Conservation (phyloP, 179 eudicot genomes). For the Carnegiea gigantea region DNA sequence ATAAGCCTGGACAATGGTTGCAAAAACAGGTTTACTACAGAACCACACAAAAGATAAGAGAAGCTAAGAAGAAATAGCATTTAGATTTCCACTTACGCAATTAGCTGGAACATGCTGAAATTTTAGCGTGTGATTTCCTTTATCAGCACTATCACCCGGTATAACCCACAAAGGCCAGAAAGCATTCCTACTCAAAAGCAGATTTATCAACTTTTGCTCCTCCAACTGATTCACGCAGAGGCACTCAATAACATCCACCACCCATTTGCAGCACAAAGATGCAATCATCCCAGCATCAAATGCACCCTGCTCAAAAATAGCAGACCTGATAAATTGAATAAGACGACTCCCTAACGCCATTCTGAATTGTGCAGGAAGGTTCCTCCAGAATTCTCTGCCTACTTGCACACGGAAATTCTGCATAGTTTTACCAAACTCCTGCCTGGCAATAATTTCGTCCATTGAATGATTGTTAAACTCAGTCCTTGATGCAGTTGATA, state of each 20-base stretch:
- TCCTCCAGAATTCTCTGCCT: constrained; percentile 38
- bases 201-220: constrained; percentile 72
- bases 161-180: constrained; percentile 69
- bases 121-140: constrained; percentile 38
- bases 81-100: constrained; percentile 46
- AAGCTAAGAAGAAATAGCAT: background rate
- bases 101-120: constrained; percentile 31
- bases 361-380: constrained; percentile 42
- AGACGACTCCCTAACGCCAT: constrained; percentile 41
- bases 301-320: constrained; percentile 46
- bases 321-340: constrained; percentile 55
- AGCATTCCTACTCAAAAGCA: constrained; percentile 55
- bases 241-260: constrained; percentile 56
- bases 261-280: constrained; percentile 64
- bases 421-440: constrained; percentile 51
- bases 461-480: constrained; percentile 33
- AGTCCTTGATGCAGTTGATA: constrained; percentile 36
- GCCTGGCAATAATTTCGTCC: constrained; percentile 35
- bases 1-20: background rate
- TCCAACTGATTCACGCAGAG: constrained; percentile 54
- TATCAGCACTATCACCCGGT: constrained; percentile 39
- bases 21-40: background rate
- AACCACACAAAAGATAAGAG: background rate
- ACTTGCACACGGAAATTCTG: constrained; percentile 52
- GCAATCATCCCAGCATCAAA: constrained; percentile 41